A percentile compares a stretch with the other conserved stretches of the same genome.
These are phyloP conservation scores for Glebionis coronaria DNA, from an alignment of 129 eudicot species.

Conservation along the genomic window DNA sequence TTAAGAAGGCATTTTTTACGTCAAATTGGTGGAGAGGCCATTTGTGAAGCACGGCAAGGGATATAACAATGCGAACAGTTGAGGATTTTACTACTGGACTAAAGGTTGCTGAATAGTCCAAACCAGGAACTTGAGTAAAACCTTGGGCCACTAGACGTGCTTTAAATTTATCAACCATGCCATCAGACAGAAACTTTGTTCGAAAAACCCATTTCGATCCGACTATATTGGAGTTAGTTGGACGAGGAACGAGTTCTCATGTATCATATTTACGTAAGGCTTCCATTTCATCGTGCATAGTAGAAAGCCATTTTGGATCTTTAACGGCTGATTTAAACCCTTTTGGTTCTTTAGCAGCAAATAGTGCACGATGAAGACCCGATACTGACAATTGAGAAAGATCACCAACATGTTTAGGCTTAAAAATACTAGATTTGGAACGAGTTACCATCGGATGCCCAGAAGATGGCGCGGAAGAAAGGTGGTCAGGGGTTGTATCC, in stretches of 20 bases:
- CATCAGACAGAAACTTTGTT: not conserved
- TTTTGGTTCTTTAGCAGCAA: not conserved
- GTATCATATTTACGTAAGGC: not conserved
- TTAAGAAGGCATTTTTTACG: not conserved
- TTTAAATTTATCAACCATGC: not conserved
- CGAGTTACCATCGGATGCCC: too few species aligned
- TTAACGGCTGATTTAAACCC: not conserved
- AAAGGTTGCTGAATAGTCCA: not conserved
- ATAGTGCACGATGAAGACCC: not conserved
- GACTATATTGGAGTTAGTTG: not conserved
- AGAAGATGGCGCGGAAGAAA: too few species aligned
- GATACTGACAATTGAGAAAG: too few species aligned
- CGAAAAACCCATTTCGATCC: not conserved
- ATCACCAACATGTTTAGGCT: too few species aligned
- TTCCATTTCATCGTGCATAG: not conserved
- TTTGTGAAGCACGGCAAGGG: not conserved
- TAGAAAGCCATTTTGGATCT: not conserved
- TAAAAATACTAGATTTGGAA: too few species aligned
- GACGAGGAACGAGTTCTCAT: not conserved
- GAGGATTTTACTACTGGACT: not conserved
- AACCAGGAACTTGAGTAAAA: not conserved
- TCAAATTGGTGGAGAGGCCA: not conserved
- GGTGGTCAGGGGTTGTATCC: too few species aligned
- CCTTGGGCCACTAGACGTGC: conserved; percentile 1
- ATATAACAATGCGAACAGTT: not conserved